These are phyloP conservation scores for Boletus patriciae DNA, from an alignment of 768 basidiomycete genomes.

Conservation along the genomic window DNA sequence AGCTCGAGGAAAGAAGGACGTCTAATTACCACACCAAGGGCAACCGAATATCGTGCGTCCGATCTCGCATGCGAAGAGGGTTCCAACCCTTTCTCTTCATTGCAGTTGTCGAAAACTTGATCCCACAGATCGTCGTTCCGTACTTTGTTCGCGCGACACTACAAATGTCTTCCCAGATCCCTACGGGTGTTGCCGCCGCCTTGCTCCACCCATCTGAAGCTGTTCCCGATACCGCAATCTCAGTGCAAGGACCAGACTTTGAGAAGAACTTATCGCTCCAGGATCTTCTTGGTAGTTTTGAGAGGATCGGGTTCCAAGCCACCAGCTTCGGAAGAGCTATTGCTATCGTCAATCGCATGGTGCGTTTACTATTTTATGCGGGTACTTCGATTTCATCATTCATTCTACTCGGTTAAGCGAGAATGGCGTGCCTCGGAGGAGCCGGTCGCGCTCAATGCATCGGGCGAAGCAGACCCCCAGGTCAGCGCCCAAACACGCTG, in stretches of 20 bases:
- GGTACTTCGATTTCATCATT: not conserved
- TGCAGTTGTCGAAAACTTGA: not conserved
- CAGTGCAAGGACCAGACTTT: not conserved
- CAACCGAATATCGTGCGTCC: no score
- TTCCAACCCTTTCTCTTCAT: not conserved
- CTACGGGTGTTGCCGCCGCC: not conserved
- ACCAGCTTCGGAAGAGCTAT: not conserved
- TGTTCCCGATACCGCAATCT: not conserved
- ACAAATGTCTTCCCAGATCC: not conserved
- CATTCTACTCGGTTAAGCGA: not conserved
- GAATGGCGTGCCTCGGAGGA: not conserved
- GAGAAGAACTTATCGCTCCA: not conserved
- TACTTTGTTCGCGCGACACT: not conserved
- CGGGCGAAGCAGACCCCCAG: not conserved
- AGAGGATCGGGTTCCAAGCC: conserved; percentile 1
- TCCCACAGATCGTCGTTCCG: not conserved
- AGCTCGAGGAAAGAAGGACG: no score
- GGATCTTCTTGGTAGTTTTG: not conserved
- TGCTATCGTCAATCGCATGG: not conserved
- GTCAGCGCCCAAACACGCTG: not conserved
- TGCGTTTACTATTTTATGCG: not conserved
- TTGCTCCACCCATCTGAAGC: not conserved
- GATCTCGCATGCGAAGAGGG: no score
- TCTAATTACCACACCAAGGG: no score
- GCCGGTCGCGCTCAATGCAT: not conserved